Conservation (phyloP, 2,329 filamentous ascomycete genomes). For the Sclerotinia spermophila region DNA sequence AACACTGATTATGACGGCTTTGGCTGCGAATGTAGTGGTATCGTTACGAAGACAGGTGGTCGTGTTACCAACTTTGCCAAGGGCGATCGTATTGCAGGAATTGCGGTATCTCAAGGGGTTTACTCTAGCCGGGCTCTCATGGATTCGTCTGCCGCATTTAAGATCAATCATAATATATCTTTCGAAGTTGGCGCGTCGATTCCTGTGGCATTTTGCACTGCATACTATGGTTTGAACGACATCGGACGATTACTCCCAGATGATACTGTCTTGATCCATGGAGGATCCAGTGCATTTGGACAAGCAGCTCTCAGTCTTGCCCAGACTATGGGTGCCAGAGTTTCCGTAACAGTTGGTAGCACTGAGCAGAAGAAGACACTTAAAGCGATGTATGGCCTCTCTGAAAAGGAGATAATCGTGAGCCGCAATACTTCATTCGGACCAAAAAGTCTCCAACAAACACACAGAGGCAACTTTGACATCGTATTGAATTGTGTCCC, state of each 20-base stretch:
- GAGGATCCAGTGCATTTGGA: slow-evolving; percentile 37
- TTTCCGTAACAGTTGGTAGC: slow-evolving; percentile 34
- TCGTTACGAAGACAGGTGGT: slow-evolving; percentile 36
- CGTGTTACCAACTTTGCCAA: slow-evolving; percentile 28
- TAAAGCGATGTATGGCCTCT: slow-evolving; percentile 36
- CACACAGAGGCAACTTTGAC: slow-evolving; percentile 32
- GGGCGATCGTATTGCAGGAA: slow-evolving; percentile 36
- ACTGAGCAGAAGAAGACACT: slow-evolving; percentile 28
- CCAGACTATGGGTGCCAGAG: slow-evolving; percentile 25
- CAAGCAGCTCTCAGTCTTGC: slow-evolving; percentile 39
- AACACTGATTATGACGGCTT: slow-evolving; percentile 35
- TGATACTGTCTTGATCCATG: slow-evolving; percentile 39
- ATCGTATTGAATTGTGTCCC: slow-evolving; percentile 33
- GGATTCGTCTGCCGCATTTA: slow-evolving; percentile 25
- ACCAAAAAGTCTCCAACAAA: slow-evolving; percentile 32
- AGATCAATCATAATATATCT: slow-evolving; percentile 24
- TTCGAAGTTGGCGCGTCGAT: slow-evolving; percentile 32
- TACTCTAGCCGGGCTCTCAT: slow-evolving; percentile 29
- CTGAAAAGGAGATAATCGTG: slow-evolving; percentile 40
- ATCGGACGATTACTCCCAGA: slow-evolving; percentile 28
- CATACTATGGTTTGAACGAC: slow-evolving; percentile 31
- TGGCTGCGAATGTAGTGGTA: slow-evolving; percentile 39
- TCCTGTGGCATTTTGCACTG: slow-evolving; percentile 31
- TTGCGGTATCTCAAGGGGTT: slow-evolving; percentile 27
- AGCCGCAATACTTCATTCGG: slow-evolving; percentile 39